These are phyloP conservation scores for Metarhizium brunneum DNA, from an alignment of 2,329 filamentous ascomycete species.

Conservation along the genomic window DNA sequence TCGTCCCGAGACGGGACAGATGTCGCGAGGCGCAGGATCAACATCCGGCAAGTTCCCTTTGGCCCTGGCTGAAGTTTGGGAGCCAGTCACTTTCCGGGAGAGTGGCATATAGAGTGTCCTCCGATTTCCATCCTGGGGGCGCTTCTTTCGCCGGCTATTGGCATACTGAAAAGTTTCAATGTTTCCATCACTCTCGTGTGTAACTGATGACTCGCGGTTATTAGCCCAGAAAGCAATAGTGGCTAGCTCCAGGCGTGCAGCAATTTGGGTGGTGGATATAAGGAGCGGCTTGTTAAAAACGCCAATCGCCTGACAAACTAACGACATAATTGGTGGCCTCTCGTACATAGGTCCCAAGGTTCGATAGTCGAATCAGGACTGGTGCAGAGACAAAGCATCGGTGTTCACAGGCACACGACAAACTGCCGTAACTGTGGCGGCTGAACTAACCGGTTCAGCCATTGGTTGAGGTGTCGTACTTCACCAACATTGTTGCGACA, in stretches of 20 bases:
- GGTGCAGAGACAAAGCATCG: neutral
- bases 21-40: too few relatives aligned
- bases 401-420: constrained; percentile 1
- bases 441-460: neutral
- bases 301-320: neutral
- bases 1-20: neutral
- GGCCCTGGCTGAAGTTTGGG: too few relatives aligned
- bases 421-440: neutral
- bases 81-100: too few relatives aligned
- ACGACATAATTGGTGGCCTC: neutral
- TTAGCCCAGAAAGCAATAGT: neutral
- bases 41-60: too few relatives aligned
- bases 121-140: too few relatives aligned
- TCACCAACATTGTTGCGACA: neutral
- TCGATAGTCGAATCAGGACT: neutral
- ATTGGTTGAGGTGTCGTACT: neutral
- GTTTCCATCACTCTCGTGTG: too few relatives aligned
- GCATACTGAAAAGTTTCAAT: too few relatives aligned
- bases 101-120: too few relatives aligned
- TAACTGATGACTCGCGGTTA: too few relatives aligned
- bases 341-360: neutral
- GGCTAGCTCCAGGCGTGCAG: neutral
- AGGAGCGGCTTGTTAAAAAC: neutral
- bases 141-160: too few relatives aligned
- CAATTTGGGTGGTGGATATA: neutral